Evolutionary conservation across 768 basidiomycete genomes (phyloP).

Genomic region (Fomitopsis pulvina): DNA sequence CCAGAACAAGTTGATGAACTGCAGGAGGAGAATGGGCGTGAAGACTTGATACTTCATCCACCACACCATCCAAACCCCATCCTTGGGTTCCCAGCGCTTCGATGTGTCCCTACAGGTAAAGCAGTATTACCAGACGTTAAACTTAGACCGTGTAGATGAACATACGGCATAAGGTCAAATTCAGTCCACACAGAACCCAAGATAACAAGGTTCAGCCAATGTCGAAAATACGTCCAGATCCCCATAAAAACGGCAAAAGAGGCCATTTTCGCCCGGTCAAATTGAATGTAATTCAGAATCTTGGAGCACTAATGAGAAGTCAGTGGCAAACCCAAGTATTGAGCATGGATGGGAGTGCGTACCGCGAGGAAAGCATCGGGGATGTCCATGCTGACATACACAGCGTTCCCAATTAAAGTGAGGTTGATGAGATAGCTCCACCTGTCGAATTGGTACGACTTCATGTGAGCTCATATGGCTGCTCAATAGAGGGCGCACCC

Average conservation of each 20-base stretch:
- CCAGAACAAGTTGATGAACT: conserved; percentile 90
- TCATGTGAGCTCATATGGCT: background rate
- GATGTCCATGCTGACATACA: conserved; percentile 96
- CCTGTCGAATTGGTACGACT: conserved; percentile 39
- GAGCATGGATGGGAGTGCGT: too few species aligned
- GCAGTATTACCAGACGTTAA: background rate
- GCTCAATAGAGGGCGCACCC: conserved; percentile 43
- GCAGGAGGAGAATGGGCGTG: conserved; percentile 63
- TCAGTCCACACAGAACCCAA: conserved; percentile 85
- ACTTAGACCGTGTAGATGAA: conserved; percentile 15
- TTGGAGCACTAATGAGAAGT: conserved; percentile 59
- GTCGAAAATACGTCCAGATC: conserved; percentile 89
- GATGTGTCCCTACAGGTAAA: conserved; percentile 36
- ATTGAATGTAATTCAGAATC: conserved; percentile 79
- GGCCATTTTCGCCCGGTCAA: conserved; percentile 53
- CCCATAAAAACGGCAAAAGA: conserved; percentile 59
- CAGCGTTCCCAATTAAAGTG: conserved; percentile 83
- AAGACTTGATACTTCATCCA: conserved; percentile 89
- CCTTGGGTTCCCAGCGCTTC: conserved; percentile 50
- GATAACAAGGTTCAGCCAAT: conserved; percentile 82
- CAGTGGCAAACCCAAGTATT: too few species aligned
- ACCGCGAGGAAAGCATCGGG: conserved; percentile 87
- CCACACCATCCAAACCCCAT: conserved; percentile 60
- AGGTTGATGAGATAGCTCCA: conserved; percentile 82
- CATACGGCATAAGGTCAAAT: conserved; percentile 69